A percentile compares a stretch with the other conserved stretches of the same genome.
Conservation (phyloP, 1,284 basidiomycete genomes). For the Ceratobasidium sp. region DNA sequence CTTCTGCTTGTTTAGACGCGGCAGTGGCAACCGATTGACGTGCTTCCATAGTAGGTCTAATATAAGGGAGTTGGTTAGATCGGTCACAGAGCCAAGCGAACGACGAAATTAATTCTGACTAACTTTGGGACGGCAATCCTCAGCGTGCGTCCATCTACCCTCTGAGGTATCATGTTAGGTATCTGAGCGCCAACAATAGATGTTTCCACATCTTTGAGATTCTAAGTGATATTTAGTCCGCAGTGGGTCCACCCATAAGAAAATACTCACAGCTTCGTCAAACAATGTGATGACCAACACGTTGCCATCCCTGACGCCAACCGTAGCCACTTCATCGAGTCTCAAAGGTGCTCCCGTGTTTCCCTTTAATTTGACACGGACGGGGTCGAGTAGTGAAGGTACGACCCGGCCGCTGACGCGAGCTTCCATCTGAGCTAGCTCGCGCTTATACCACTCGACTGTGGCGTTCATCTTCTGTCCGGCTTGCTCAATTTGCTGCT, state of each 20-base stretch:
- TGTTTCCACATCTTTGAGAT: constrained; percentile 74
- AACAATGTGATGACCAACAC: constrained; percentile 76
- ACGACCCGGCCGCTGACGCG: constrained; percentile 80
- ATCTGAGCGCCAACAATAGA: constrained; percentile 76
- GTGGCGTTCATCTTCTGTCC: constrained; percentile 64
- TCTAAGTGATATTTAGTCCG: constrained; percentile 60
- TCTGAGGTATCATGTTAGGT: constrained; percentile 74
- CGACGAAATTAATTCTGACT: constrained; percentile 46
- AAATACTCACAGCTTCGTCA: constrained; percentile 61
- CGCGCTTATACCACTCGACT: constrained; percentile 76
- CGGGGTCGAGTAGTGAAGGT: constrained; percentile 72
- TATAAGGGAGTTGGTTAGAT: constrained; percentile 1
- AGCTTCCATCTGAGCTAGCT: constrained; percentile 70
- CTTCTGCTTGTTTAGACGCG: constrained; percentile 73
- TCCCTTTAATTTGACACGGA: constrained; percentile 66
- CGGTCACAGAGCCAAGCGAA: background rate
- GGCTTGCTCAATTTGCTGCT: constrained; percentile 57
- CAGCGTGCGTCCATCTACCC: constrained; percentile 72
- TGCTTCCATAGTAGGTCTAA: constrained; percentile 78
- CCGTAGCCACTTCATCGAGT: constrained; percentile 76
- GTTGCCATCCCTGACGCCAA: constrained; percentile 79
- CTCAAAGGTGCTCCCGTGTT: constrained; percentile 49
- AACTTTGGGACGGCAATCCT: constrained; percentile 82
- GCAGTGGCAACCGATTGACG: constrained; percentile 64
- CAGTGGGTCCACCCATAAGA: background rate